Percentiles rank a stretch among this genome's conserved stretches.
phyloP scores from a whole-genome alignment of 2,329 filamentous ascomycete species.

The Didymella arachidicola region DNA sequence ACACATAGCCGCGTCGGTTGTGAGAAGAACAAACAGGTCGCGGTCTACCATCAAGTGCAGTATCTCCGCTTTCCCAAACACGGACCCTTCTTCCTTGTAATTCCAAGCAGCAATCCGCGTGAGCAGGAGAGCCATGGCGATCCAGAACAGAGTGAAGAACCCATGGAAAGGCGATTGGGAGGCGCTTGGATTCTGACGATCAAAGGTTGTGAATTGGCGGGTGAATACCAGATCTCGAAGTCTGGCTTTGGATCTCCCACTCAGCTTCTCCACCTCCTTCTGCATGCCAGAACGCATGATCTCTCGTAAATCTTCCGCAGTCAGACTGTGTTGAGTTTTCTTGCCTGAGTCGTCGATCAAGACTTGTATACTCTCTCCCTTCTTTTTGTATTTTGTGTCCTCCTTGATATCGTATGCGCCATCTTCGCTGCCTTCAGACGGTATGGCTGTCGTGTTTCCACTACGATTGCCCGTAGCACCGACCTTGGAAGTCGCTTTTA shows the following conservation, averaged over 20 bases:
- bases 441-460: slow-evolving; percentile 34
- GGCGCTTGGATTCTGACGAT: slow-evolving; percentile 71
- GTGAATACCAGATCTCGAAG: slow-evolving; percentile 73
- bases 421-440: slow-evolving; percentile 37
- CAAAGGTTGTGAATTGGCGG: slow-evolving; percentile 75
- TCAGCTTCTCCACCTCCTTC: slow-evolving; percentile 48
- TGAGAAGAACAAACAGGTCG: slow-evolving; percentile 59
- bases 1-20: slow-evolving; percentile 76
- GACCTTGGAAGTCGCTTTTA: slow-evolving; percentile 49
- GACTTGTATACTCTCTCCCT: slow-evolving; percentile 56
- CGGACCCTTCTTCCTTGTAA: slow-evolving; percentile 71
- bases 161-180: slow-evolving; percentile 77
- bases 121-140: slow-evolving; percentile 71
- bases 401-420: slow-evolving; percentile 13
- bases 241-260: slow-evolving; percentile 49
- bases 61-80: slow-evolving; percentile 75
- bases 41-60: slow-evolving; percentile 70
- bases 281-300: slow-evolving; percentile 56
- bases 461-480: slow-evolving; percentile 47
- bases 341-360: slow-evolving; percentile 56
- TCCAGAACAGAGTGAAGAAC: slow-evolving; percentile 83
- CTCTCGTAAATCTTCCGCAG: slow-evolving; percentile 59
- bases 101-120: slow-evolving; percentile 73
- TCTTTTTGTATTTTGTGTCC: slow-evolving; percentile 23
- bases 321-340: slow-evolving; percentile 59